phyloP scores from a whole-genome alignment of 495 filamentous ascomycete species.

The Corynascus novoguineensis region DNA sequence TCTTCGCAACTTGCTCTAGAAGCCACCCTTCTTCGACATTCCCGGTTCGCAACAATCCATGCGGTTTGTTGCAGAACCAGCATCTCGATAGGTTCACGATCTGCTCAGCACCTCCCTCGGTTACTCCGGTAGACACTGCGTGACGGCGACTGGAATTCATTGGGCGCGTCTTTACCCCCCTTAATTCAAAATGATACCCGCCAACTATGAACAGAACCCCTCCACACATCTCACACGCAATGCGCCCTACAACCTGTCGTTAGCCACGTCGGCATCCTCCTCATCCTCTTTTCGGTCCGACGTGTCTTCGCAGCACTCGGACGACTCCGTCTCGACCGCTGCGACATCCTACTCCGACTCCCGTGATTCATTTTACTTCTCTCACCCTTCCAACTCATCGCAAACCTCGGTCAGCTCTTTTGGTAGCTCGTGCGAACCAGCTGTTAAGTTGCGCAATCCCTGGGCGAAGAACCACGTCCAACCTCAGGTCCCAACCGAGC shows the following conservation, averaged over 20 bases:
- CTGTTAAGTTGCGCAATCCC: conserved; percentile 22
- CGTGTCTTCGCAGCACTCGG: conserved; percentile 52
- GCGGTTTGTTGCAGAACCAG: conserved; percentile 31
- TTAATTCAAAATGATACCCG: conserved; percentile 49
- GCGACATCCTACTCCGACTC: conserved; percentile 38
- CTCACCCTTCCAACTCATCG: conserved; percentile 24
- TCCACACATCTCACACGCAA: conserved; percentile 40
- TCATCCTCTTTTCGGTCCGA: conserved; percentile 79
- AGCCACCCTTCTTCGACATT: conserved; percentile 40
- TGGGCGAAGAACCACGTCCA: conserved; percentile 28
- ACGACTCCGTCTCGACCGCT: conserved; percentile 35
- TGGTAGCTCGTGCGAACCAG: conserved; percentile 27
- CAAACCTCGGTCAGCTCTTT: conserved; percentile 30
- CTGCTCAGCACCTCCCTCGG: conserved; percentile 31
- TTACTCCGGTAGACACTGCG: conserved; percentile 47
- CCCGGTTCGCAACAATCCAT: conserved; percentile 29
- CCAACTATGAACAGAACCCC: conserved; percentile 42
- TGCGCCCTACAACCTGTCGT: conserved; percentile 60
- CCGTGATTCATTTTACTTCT: conserved; percentile 38
- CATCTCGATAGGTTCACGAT: conserved; percentile 42
- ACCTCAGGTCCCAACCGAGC: conserved; percentile 37
- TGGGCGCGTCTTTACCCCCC: conserved; percentile 29
- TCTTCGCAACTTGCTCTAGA: conserved; percentile 41
- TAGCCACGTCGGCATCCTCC: conserved; percentile 66
- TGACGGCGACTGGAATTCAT: conserved; percentile 51